phyloP scores from a whole-genome alignment of 805 yeast genomes.

The Teunomyces funiuensis region DNA sequence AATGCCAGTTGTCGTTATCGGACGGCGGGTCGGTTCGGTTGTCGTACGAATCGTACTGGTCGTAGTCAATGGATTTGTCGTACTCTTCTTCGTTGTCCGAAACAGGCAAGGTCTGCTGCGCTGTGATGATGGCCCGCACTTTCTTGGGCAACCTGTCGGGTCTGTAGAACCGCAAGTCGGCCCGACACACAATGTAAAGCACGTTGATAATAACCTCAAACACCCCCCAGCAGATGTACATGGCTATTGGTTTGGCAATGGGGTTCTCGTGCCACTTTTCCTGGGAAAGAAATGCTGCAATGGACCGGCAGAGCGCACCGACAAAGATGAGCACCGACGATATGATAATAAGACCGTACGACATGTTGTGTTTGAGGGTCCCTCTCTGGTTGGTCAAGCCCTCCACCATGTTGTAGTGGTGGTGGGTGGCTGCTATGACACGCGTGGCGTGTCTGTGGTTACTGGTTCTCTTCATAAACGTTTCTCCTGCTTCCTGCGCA shows the following conservation, averaged over 20 bases:
- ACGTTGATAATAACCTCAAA: slow-evolving; percentile 18
- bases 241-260: slow-evolving; percentile 10
- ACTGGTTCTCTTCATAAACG: slow-evolving; percentile 19
- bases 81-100: slow-evolving; percentile 29
- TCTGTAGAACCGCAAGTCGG: slow-evolving; percentile 23
- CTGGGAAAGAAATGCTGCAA: slow-evolving; percentile 9
- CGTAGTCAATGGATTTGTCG: slow-evolving; percentile 7
- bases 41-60: not conserved
- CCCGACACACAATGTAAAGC: slow-evolving; percentile 18
- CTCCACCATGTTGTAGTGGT: slow-evolving; percentile 17
- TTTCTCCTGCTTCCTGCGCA: slow-evolving; percentile 19
- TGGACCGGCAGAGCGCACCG: slow-evolving; percentile 12
- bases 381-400: slow-evolving; percentile 19
- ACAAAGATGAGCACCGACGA: slow-evolving; percentile 14
- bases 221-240: slow-evolving; percentile 21
- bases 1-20: slow-evolving; percentile 12
- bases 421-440: slow-evolving; percentile 23
- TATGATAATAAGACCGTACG: slow-evolving; percentile 10
- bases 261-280: slow-evolving; percentile 3
- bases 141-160: slow-evolving; percentile 20
- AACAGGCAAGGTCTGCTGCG: slow-evolving; percentile 23
- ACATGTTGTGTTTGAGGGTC: slow-evolving; percentile 15
- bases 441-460: slow-evolving; percentile 23
- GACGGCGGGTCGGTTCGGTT: slow-evolving; percentile 1
- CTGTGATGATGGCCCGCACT: slow-evolving; percentile 19